Conservation (phyloP, 805 yeast species). For the Starmerella floris region DNA sequence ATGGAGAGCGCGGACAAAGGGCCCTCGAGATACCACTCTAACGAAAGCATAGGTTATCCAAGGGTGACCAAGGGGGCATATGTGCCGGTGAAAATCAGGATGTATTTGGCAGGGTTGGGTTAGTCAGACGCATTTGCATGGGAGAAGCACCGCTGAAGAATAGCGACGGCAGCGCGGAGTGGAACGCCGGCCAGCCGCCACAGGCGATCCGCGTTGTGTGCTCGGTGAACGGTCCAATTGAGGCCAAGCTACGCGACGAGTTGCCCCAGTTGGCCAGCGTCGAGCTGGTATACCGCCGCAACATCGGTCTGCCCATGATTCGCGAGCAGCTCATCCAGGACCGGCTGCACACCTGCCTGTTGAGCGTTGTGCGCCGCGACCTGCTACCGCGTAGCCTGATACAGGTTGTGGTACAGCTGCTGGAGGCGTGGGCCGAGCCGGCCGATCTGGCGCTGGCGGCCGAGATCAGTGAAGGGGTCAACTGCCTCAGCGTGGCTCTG, state of each 20-base stretch:
- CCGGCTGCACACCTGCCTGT: constrained; percentile 47
- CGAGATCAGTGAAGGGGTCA: constrained; percentile 57
- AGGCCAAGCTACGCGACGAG: constrained; percentile 71
- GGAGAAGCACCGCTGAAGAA: constrained; percentile 31
- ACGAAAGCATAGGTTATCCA: too few relatives aligned
- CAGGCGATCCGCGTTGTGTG: constrained; percentile 30
- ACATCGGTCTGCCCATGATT: constrained; percentile 54
- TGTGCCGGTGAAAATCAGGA: too few relatives aligned
- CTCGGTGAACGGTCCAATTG: constrained; percentile 85
- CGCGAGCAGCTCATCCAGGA: constrained; percentile 69
- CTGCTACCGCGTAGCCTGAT: constrained; percentile 68
- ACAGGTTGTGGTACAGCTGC: constrained; percentile 53
- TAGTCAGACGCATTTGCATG: too few relatives aligned
- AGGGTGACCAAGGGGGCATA: too few relatives aligned
- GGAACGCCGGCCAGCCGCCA: constrained; percentile 30
- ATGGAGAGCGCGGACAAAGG: too few relatives aligned
- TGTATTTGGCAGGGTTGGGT: too few relatives aligned
- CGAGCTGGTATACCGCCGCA: constrained; percentile 69
- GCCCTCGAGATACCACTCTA: too few relatives aligned
- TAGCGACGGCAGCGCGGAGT: constrained; percentile 72
- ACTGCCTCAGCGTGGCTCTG: constrained; percentile 60
- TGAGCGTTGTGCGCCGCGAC: constrained; percentile 45
- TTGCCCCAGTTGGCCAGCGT: constrained; percentile 63
- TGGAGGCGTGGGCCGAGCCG: constrained; percentile 39
- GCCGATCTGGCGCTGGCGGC: constrained; percentile 27